Conservation (phyloP, 805 yeast species). For the Lipomyces chichibuensis region DNA sequence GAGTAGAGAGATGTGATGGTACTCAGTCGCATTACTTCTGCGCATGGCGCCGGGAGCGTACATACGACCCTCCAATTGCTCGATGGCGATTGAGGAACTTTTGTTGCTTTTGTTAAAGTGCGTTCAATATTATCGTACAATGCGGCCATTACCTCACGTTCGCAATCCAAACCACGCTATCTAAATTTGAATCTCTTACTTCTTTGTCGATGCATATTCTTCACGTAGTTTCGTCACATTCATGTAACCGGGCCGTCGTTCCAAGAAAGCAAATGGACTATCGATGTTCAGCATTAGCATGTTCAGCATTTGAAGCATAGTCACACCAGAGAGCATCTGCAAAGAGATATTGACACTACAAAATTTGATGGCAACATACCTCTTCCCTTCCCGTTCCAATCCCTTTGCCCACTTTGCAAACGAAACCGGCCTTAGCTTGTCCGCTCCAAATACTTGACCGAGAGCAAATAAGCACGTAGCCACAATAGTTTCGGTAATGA, state of each 20-base stretch:
- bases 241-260: slow-evolving; percentile 22
- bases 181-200: background rate
- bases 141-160: background rate
- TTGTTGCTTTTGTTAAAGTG: background rate
- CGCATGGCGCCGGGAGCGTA: background rate
- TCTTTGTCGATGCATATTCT: background rate
- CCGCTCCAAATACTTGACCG: slow-evolving; percentile 26
- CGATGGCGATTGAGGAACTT: background rate
- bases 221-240: slow-evolving; percentile 16
- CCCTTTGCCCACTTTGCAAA: slow-evolving; percentile 32
- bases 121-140: slow-evolving; percentile 1
- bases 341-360: background rate
- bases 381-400: slow-evolving; percentile 23
- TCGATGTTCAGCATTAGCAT: background rate
- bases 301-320: background rate
- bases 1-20: background rate
- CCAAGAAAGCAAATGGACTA: slow-evolving; percentile 32
- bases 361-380: slow-evolving; percentile 11
- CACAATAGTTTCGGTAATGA: slow-evolving; percentile 28
- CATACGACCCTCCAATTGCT: background rate
- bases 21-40: background rate
- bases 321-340: background rate
- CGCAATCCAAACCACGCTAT: background rate
- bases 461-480: slow-evolving; percentile 25
- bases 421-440: slow-evolving; percentile 23